Base-by-base conservation (phyloP, 208 protist species). In the Acanthamoeba culbertsoni region DNA sequence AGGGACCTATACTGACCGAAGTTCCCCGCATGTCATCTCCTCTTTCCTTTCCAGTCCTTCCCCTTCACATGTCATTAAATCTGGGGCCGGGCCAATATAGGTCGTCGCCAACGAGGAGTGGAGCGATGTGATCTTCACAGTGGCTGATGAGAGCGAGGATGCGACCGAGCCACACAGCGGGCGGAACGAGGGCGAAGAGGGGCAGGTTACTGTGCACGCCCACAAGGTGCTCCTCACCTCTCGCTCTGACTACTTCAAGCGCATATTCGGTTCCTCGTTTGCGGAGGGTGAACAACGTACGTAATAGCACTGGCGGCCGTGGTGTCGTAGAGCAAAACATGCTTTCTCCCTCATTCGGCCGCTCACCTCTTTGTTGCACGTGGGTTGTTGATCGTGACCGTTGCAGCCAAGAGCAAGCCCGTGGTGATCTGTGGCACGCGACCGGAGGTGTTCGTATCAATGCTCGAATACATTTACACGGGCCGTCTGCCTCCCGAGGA, bases 161-260 rank as follows among this genome's bases (percentile, higher is more conserved):
- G 20, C 28, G 28, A 12, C 14, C 12, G 12, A 31, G 65, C 20
- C 12, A 12, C 12, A 12, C 65, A 75, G 35, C 65, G 12, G n/a
- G n/a, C n/a, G n/a, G n/a, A n/a, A n/a, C n/a, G n/a, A 26, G 62
- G 62, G 5, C 1, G 33, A 14, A 1, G 33, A 1, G 0, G 31
- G 33, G 1, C 1, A 23, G 46, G 46, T 63, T 31, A 86, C 28
- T 3, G 62, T 92, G 46, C 51, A 75, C 62, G 88, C 88, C 7
- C 88, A 92, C 51, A 51, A 62, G 16, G 51, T 92, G 14, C 43
- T 92, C 45, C 68, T 92, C 46, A 63, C 88, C 31, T 51, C 88
- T 23, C 88, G 88, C 40, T 92, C 65, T 4, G 88, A 92, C 68
- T 92, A 92, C 62, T 92, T 92, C 88, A 92, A 82, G 68, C 62